Percentiles rank a stretch among this genome's conserved stretches.
Evolutionary conservation across 768 basidiomycete genomes (phyloP).

Genomic region (Amanita thiersii): DNA sequence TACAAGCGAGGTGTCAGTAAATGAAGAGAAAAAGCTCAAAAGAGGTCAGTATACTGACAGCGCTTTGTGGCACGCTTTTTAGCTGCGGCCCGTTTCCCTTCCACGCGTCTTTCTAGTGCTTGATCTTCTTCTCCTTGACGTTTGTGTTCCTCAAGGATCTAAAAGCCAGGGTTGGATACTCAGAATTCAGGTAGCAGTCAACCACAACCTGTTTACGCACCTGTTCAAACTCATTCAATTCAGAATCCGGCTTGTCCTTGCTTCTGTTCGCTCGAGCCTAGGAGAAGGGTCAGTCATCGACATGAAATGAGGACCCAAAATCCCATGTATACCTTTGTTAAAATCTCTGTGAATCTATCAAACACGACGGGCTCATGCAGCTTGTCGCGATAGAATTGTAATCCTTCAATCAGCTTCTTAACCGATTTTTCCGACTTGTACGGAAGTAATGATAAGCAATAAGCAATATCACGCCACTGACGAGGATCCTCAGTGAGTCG

Average conservation of each 20-base stretch:
- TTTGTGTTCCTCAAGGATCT: constrained; percentile 82
- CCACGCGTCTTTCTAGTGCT: constrained; percentile 79
- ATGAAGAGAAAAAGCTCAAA: background rate
- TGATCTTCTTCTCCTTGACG: constrained; percentile 88
- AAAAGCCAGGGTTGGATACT: constrained; percentile 4
- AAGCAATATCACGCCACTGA: constrained; percentile 97
- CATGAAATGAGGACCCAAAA: background rate
- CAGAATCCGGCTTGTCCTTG: constrained; percentile 86
- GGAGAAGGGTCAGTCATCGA: background rate
- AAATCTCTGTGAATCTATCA: constrained; percentile 78
- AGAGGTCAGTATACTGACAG: constrained; percentile 19
- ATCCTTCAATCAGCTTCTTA: constrained; percentile 90
- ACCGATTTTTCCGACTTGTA: constrained; percentile 97
- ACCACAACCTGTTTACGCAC: too few relatives aligned
- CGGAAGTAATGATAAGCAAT: constrained; percentile 86
- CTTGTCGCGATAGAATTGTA: constrained; percentile 94
- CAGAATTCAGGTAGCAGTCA: background rate
- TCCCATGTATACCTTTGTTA: constrained; percentile 58
- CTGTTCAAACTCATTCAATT: constrained; percentile 90
- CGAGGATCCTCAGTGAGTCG: constrained; percentile 78
- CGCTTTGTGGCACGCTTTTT: constrained; percentile 56
- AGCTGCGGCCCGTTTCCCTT: constrained; percentile 74
- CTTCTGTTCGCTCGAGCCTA: constrained; percentile 88
- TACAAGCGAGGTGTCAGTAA: constrained; percentile 10
- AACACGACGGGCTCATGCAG: constrained; percentile 83